Base-by-base conservation (phyloP, 108 stramenopile genomes). In the Nitzschia putrida region DNA sequence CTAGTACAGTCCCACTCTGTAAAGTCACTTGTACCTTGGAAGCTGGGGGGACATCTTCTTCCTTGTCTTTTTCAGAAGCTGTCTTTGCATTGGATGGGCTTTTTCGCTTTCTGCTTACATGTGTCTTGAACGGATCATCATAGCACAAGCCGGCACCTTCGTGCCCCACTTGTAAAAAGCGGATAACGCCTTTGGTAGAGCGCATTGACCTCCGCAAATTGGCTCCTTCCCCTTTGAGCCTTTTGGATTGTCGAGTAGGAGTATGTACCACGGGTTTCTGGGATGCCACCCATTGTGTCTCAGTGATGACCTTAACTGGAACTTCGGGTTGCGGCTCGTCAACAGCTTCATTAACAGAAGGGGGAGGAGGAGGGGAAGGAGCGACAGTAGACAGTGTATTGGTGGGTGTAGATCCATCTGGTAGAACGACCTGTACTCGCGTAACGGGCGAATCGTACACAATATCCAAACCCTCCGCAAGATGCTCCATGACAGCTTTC, bases 391-490 rank as follows among this genome's bases (percentile, higher is more conserved):
- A 14, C 60, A 42, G n/a, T 34, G 29, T 34, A 34, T 34, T 34
- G 13, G 52, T 59, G 9, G 72, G 72, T 47, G 72, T 73, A 11
- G 72, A 61, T 18, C 72, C 67, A 53, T 80, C 55, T 11, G 73
- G 73, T 13, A 70, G 50, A n/a, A 81, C 72, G 18, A 77, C 37
- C 25, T 63, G 67, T 43, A 81, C 66, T 14, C 66, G 22, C 18
- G 43, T 70, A 10, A 84, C 79, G 23, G 72, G 72, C 10, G 65
- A 44, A 13, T 74, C 24, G 52, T 70, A 70, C 34, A 70, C 13
- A 41, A 84, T 74, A 45, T 93, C 87, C n/a, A 96, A 83, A 45
- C 85, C 85, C 26, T 92, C 84, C 20, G 89, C 80, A 14, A 96
- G 78, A 2, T 68, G 67, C 52, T 86, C 83, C 49, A 88, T 85